Evolutionary conservation across 176 grass and related monocot species (phyloP), one percentile per base, ranked within the genome.

Genomic region (Avena sativa): DNA sequence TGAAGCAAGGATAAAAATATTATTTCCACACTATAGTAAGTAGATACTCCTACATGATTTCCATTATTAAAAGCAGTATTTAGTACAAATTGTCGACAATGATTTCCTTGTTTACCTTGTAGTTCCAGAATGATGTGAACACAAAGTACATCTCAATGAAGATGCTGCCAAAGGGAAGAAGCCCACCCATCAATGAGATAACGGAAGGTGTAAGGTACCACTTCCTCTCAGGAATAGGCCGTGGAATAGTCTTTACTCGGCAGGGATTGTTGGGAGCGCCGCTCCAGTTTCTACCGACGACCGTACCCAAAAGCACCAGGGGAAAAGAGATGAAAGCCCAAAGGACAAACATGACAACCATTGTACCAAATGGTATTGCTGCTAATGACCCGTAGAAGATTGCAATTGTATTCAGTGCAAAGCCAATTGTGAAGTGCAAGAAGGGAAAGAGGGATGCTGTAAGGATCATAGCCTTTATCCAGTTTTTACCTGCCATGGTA

Each of bases 61-160:
- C 38, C 32, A 71, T 52, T n/a, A 58, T 48, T 25, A 28, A 43
- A 16, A 53, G 4, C 4, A 8, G 51, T 56, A 76, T 34, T 8
- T 12, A 43, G 28, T 71, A 82, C 13, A 75, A 71, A 78, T 58
- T 81, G 19, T 80, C 57, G 10, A 69, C 16, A 28, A 36, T 48
- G 15, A 59, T 61, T 64, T 48, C 8, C 44, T 66, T n/a, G 19
- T 83, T 79, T 94, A 98, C 96, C 96, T 98, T 98, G 82, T 98
- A 98, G 86, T 98, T 98, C 95, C 95, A 98, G 81, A 98, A 98
- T 79, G 95, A 98, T 5, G 95, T 98, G 93, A 98, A 98, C 61
- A 98, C 95, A 79, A 98, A 98, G 79, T 98, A 98, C 95, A 98
- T 98, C 86, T 98, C 95, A 79, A 98, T 98, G 84, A 98, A 98